Conservation (phyloP, 176 grass and related monocot species). For the Olyra latifolia region DNA sequence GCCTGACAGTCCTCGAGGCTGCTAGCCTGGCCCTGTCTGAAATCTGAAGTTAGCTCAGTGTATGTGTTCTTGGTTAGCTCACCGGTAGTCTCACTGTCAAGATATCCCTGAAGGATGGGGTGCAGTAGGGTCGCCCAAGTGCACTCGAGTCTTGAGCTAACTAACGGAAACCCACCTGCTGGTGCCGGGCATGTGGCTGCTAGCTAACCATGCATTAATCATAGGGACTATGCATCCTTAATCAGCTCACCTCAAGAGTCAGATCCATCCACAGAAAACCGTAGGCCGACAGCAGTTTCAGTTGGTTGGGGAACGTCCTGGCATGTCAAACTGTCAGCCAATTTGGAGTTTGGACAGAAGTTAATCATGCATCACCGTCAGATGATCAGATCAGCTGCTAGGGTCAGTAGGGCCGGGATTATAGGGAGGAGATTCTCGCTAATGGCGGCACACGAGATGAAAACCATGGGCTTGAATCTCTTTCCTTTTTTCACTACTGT, state of each 20-base stretch:
- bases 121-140: constrained; percentile 10
- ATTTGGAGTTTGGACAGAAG: constrained; percentile 9
- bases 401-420: neutral
- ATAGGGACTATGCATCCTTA: neutral
- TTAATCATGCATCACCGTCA: neutral
- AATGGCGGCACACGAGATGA: constrained; percentile 20
- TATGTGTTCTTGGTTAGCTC: constrained; percentile 13
- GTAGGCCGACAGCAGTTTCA: constrained; percentile 9
- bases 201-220: constrained; percentile 17
- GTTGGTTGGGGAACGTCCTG: constrained; percentile 22
- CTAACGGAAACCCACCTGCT: constrained; percentile 31
- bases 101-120: neutral
- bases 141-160: constrained; percentile 18
- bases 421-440: constrained; percentile 29
- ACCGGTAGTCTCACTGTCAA: neutral
- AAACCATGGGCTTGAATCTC: constrained; percentile 36
- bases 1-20: neutral
- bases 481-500: constrained; percentile 25
- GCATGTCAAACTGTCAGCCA: constrained; percentile 32
- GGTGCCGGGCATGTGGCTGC: constrained; percentile 31
- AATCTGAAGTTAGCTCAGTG: neutral
- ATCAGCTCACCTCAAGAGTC: neutral
- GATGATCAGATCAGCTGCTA: constrained; percentile 22
- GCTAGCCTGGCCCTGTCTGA: neutral
- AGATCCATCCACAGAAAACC: constrained; percentile 18